These are phyloP conservation scores for Lycium ferocissimum DNA, from an alignment of 257 asterid genomes.

Conservation along the genomic window DNA sequence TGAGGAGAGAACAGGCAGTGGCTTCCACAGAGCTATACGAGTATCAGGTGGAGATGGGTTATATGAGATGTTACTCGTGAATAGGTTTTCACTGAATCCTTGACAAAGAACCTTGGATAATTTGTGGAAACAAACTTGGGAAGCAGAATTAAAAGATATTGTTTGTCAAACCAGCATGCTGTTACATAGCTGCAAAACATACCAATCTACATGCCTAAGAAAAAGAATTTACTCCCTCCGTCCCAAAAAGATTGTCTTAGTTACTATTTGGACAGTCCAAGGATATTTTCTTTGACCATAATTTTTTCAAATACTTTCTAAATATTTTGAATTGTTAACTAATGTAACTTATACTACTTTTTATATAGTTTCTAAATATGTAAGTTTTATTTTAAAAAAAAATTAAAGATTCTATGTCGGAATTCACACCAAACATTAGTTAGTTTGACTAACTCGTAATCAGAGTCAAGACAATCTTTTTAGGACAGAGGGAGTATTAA, in stretches of 20 bases:
- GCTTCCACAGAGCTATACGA: not conserved
- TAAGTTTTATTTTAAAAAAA: too few relatives aligned
- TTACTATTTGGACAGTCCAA: too few relatives aligned
- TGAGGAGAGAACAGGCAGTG: not conserved
- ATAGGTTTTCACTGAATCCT: not conserved
- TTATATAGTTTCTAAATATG: too few relatives aligned
- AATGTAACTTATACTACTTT: too few relatives aligned
- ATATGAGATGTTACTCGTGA: conserved; percentile 19
- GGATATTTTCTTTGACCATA: too few relatives aligned
- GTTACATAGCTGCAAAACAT: not conserved
- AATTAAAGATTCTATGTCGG: too few relatives aligned
- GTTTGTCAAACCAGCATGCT: conserved; percentile 8
- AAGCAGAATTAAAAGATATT: conserved; percentile 8
- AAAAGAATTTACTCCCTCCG: not conserved
- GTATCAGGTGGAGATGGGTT: not conserved
- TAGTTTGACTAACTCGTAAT: too few relatives aligned
- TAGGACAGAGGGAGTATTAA: not conserved
- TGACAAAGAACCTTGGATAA: conserved; percentile 13
- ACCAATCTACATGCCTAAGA: not conserved
- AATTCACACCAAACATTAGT: too few relatives aligned
- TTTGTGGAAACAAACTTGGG: not conserved
- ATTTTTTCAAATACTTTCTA: too few relatives aligned
- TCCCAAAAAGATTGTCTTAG: too few relatives aligned
- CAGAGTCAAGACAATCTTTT: too few relatives aligned
- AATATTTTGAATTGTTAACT: too few relatives aligned